Base-by-base conservation (phyloP, 1,139 yeast genomes). In the Keqinozyma sinolaborantium region DNA sequence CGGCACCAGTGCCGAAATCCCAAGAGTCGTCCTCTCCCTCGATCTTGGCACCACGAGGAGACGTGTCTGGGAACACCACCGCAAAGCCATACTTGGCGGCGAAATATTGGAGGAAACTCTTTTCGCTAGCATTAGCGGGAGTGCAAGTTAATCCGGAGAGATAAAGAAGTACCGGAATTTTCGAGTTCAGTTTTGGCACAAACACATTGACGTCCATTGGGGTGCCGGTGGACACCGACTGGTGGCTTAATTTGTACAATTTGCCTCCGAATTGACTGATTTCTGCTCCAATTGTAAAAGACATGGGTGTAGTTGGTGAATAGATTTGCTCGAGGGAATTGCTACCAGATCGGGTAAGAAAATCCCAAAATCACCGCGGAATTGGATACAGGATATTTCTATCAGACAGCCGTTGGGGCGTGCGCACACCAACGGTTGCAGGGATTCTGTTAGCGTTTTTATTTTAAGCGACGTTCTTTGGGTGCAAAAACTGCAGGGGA, bases 1-100 rank as follows among this genome's bases (percentile, higher is more conserved):
- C 96, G 19, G 98, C 98, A 21, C 95, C 95, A 2, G 90, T 71
- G 14, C 98, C 98, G 51, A 92, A 86, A 55, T 88, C 97, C 78
- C 83, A 92, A 14, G 75, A 55, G 25, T 83, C 94, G 50, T 84
- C 85, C 53, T 87, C 95, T 23, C 95, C 95, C 26, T 73, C 79
- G 39, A 82, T 67, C 36, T 70, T 68, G n/a, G 85, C 84, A n/a
- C 95, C 96, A 45, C 97, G 77, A 34, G 98, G 97, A 3, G 97
- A 90, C 3, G 98, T 92, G 57, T 92, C 98, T 12, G 98, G 97
- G 57, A 84, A 90, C 2, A 92, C 86, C 15, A 92, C 60, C 0
- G 95, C 95, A 56, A 92, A 81, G 2, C 95, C 95, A 50, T 77
- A 77, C 50, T 83, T 74, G 42, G 80, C 74, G 7, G 96, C 96